A percentile compares a stretch with the other conserved stretches of the same genome.
Conservation (phyloP, 2,329 filamentous ascomycete genomes). For the Trichoderma hamatum region DNA sequence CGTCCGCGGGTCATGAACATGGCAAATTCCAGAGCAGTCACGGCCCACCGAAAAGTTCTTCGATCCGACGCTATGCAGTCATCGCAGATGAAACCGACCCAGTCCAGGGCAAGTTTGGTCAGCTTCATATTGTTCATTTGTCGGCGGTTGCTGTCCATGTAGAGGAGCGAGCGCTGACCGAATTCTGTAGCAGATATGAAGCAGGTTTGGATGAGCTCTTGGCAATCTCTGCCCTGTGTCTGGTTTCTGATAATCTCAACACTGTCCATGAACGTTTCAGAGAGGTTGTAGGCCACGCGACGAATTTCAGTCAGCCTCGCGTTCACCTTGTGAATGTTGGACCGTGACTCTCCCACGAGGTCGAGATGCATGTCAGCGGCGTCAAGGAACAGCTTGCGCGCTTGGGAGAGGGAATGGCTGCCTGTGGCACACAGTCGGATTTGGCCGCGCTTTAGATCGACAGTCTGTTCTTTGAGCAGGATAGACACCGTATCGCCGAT, state of each 20-base stretch:
- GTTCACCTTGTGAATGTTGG: constrained; percentile 92
- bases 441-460: constrained; percentile 85
- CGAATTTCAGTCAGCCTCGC: constrained; percentile 90
- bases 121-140: constrained; percentile 98
- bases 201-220: constrained; percentile 95
- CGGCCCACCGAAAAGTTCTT: constrained; percentile 97
- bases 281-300: constrained; percentile 92
- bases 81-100: constrained; percentile 97
- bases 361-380: constrained; percentile 83
- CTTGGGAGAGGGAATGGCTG: constrained; percentile 75
- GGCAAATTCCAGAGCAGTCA: constrained; percentile 90
- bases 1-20: constrained; percentile 96
- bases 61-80: constrained; percentile 93
- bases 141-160: constrained; percentile 93
- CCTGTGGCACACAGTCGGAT: constrained; percentile 87
- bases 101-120: constrained; percentile 89
- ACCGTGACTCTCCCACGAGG: constrained; percentile 86
- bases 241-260: constrained; percentile 91
- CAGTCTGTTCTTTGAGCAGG: constrained; percentile 72
- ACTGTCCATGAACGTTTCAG: constrained; percentile 98
- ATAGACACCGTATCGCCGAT: constrained; percentile 74
- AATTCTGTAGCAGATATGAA: constrained; percentile 99
- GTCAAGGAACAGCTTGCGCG: constrained; percentile 76
- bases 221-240: constrained; percentile 80
- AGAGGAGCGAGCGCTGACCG: constrained; percentile 88